Base-by-base conservation (phyloP, 495 filamentous ascomycete species). In the Neurospora tetrasperma region DNA sequence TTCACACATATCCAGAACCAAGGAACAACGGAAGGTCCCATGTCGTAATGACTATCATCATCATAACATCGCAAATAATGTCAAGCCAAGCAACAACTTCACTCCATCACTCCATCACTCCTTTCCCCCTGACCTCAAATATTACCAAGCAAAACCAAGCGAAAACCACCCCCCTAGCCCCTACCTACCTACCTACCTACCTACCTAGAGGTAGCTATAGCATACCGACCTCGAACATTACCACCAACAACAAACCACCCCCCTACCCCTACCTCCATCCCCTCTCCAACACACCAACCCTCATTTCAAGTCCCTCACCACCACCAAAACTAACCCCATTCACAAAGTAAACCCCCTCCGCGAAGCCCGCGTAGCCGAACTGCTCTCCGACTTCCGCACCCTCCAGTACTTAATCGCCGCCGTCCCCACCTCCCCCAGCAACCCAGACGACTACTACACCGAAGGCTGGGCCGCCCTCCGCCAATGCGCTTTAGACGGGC, bases 341-440 rank as follows among this genome's bases (percentile, higher is more conserved):
- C 35, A 4, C 5, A 54, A 79, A 97, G 94, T 96, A 74, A 97
- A 97, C 82, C 88, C 94, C 76, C 90, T 90, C 77, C 91, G 94
- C 79, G 90, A 91, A 73, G 85, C 89, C 78, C 90, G 94, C 79
- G 88, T 97, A 78, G 89, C 91, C 79, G 92, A 97, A 80, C 85
- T 97, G 73, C 91, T 96, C 76, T 87, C 88, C 77, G 94, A 97
- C 83, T 97, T 94, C 84, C 90, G 91, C 73, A 91, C 88, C 71
- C 87, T 97, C 3, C 91, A 96, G 77, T 85, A 90, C 78, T 92
- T 92, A 80, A 94, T 97, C 80, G 87, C 91, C 46, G 87, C 90
- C 70, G 90, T 89, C 31, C 87, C 89, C 62, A 86, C 86, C 71
- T 84, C 86, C 43, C 88, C 89, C 23, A 75, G 79, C 4, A 78